phyloP scores from a whole-genome alignment of 768 basidiomycete genomes.

The Auriscalpium microsporum region DNA sequence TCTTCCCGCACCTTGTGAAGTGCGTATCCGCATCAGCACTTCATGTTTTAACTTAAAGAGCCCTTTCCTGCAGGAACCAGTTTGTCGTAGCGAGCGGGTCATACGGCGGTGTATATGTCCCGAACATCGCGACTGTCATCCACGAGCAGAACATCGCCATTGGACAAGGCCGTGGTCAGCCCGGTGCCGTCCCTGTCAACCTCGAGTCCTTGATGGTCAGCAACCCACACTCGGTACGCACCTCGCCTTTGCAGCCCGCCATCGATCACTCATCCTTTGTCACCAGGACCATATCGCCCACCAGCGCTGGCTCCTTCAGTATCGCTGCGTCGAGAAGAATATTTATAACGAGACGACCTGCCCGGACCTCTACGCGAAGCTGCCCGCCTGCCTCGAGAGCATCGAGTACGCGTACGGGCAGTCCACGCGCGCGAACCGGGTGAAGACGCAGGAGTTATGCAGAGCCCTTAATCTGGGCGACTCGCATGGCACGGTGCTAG shows the following conservation, averaged over 20 bases:
- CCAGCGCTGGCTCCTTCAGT: conserved; percentile 23
- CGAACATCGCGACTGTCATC: conserved; percentile 29
- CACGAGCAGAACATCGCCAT: conserved; percentile 25
- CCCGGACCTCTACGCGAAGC: conserved; percentile 14
- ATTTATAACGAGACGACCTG: conserved; percentile 26
- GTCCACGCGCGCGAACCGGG: not conserved
- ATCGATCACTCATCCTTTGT: not conserved
- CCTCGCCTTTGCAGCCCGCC: not conserved
- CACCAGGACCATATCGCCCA: conserved; percentile 21
- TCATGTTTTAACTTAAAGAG: not conserved
- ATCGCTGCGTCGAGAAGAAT: conserved; percentile 20
- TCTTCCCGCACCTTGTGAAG: conserved; percentile 18
- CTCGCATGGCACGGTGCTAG: conserved; percentile 5
- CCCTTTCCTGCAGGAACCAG: conserved; percentile 2
- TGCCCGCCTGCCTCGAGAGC: conserved; percentile 20
- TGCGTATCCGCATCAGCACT: not conserved
- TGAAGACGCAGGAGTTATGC: not conserved
- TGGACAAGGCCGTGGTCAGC: conserved; percentile 11
- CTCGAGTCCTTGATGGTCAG: conserved; percentile 27
- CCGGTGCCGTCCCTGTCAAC: conserved; percentile 21
- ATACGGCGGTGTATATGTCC: conserved; percentile 29
- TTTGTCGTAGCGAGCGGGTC: conserved; percentile 25
- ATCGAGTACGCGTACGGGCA: not conserved
- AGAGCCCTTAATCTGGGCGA: not conserved
- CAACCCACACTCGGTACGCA: conserved; percentile 18